Evolutionary conservation across 345 rosid species (phyloP).

Genomic region (Lepidium africanum): DNA sequence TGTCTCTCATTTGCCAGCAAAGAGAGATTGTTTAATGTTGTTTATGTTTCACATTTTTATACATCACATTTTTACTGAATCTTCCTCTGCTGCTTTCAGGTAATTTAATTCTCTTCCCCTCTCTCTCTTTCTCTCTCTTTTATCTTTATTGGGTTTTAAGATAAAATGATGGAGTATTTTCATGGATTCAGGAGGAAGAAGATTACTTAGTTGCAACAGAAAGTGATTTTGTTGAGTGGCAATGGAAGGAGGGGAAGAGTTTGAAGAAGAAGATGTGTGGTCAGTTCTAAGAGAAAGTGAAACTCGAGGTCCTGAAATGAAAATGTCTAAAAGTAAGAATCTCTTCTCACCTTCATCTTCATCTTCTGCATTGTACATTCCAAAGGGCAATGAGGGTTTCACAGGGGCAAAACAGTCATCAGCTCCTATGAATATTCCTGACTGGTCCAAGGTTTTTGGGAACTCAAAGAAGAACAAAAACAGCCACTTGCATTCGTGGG

Average conservation of each 20-base stretch:
- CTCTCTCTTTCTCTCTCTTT: not conserved
- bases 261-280: conserved; percentile 75
- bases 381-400: conserved; percentile 9
- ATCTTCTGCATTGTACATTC: conserved; percentile 26
- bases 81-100: conserved; percentile 31
- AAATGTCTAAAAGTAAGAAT: conserved; percentile 25
- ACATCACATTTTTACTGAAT: conserved; percentile 28
- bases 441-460: conserved; percentile 86
- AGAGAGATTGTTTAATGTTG: conserved; percentile 33
- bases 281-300: conserved; percentile 34
- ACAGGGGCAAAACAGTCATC: conserved; percentile 42
- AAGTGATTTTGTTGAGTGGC: conserved; percentile 18
- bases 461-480: conserved; percentile 13
- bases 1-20: conserved; percentile 35
- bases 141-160: not conserved
- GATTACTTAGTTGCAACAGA: conserved; percentile 5
- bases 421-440: conserved; percentile 75
- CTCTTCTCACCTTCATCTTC: conserved; percentile 33
- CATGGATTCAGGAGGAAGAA: conserved; percentile 12
- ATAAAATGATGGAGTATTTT: not conserved
- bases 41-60: conserved; percentile 29
- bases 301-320: conserved; percentile 34
- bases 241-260: conserved; percentile 41
- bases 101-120: conserved; percentile 12
- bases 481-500: conserved; percentile 22